Percentiles rank a stretch among this genome's conserved stretches.
Evolutionary conservation across 1,284 basidiomycete genomes (phyloP).

Genomic region (Rhodotorula sp.): DNA sequence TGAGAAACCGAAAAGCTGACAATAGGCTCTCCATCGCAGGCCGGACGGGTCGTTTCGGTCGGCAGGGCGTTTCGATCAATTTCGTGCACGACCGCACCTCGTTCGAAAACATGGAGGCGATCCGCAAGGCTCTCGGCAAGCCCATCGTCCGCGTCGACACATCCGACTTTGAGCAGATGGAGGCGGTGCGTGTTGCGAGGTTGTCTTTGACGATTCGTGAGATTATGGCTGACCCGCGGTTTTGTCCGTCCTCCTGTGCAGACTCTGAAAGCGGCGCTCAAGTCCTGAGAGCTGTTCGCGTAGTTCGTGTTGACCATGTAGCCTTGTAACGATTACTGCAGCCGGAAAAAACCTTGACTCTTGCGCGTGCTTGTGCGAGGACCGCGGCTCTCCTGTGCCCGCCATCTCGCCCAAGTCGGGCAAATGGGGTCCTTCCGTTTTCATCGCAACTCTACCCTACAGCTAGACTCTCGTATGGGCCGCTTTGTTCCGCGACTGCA

Average conservation of each 20-base stretch:
- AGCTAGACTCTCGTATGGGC: no score
- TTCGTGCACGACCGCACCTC: constrained; percentile 87
- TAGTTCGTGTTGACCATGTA: no score
- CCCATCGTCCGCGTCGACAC: constrained; percentile 79
- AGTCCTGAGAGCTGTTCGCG: neutral
- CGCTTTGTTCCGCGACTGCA: no score
- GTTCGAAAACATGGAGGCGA: constrained; percentile 76
- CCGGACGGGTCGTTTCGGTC: constrained; percentile 90
- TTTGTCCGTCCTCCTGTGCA: neutral
- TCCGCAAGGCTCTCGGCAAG: constrained; percentile 72
- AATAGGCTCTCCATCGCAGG: constrained; percentile 55
- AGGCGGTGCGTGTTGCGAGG: constrained; percentile 59
- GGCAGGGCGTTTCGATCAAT: constrained; percentile 93
- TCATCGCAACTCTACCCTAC: no score
- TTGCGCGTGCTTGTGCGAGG: no score
- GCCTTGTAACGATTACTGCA: no score
- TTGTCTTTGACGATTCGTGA: neutral
- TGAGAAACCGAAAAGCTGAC: neutral
- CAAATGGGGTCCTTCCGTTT: no score
- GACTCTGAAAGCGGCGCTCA: constrained; percentile 40
- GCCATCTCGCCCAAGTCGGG: no score
- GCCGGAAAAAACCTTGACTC: no score
- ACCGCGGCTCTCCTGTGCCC: no score
- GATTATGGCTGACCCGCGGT: neutral
- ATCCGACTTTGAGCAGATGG: constrained; percentile 82